Conservation (phyloP, 2,329 filamentous ascomycete genomes). For the Akanthomyces lecanii region DNA sequence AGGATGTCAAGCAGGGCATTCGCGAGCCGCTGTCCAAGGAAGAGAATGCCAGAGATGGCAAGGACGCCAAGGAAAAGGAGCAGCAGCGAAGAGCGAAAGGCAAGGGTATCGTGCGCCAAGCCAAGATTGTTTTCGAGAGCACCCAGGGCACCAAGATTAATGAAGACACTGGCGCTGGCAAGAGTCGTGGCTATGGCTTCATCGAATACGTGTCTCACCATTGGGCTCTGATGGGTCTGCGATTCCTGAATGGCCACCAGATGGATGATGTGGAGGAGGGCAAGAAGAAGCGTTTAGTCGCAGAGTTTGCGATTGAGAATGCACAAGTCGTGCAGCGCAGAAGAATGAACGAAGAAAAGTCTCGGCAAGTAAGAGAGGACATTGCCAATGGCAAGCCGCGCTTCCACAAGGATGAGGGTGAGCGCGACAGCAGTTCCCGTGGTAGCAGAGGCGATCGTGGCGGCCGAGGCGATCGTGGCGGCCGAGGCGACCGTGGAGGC, state of each 20-base stretch:
- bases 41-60: constrained; percentile 74
- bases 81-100: constrained; percentile 73
- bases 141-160: constrained; percentile 77
- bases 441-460: constrained; percentile 4
- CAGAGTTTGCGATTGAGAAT: constrained; percentile 98
- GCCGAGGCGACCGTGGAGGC: background rate
- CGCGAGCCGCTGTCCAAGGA: constrained; percentile 83
- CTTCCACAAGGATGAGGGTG: constrained; percentile 31
- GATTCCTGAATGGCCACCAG: constrained; percentile 82
- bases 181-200: constrained; percentile 92
- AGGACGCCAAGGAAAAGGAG: constrained; percentile 77
- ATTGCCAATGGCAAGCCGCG: background rate
- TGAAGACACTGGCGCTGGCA: constrained; percentile 71
- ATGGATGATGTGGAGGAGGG: constrained; percentile 55
- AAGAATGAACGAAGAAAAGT: constrained; percentile 33
- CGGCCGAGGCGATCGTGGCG: background rate
- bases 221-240: constrained; percentile 88
- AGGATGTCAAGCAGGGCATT: constrained; percentile 74
- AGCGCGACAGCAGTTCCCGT: constrained; percentile 11
- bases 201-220: constrained; percentile 94
- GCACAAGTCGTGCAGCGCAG: constrained; percentile 88
- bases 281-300: constrained; percentile 83
- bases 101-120: constrained; percentile 83
- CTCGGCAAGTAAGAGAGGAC: constrained; percentile 24
- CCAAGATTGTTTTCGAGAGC: constrained; percentile 92